Evolutionary conservation across 805 yeast species (phyloP), one percentile per base, ranked within the genome.

Genomic region (Wickerhamomyces silvicola): DNA sequence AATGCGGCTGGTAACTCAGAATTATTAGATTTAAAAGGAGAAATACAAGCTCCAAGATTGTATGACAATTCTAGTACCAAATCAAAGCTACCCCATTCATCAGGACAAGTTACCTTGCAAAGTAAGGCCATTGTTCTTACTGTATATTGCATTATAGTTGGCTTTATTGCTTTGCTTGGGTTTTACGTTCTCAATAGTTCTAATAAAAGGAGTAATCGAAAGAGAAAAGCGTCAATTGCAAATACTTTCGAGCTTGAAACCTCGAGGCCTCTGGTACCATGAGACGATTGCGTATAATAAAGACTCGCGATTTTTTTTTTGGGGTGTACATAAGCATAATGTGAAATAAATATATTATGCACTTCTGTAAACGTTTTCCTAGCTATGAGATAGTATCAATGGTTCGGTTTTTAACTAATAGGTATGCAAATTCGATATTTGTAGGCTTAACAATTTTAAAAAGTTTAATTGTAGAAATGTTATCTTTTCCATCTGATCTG

Each of bases 1-100:
- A 80, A 81, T 55, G 87, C 90, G 2, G 86, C 86, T 10, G 84
- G 81, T 1, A 66, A 71, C 35, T 51, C 61, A 3, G 66, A 68
- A 27, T 73, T 80, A 72, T 54, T 71, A 6, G 60, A 80, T 43
- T 52, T 81, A 44, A 30, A 56, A 1, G 84, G 81, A 3, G 78
- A 43, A 13, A 30, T 38, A 4, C 6, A 14, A 3, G 20, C 14
- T 15, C 24, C 16, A 10, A 19, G 16, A 4, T 4, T 14, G 7
- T 24, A 19, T 13, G 24, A 14, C 21, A 7, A 12, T 11, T 5
- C 11, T 28, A 18, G 16, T 10, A 5, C 11, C 29, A 27, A 18
- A 26, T 10, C 27, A 19, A 20, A 30, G 5, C 9, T 24, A 26
- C 7, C 26, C 6, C 3, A 14, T 4, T n/a, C 12, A 10, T 9